Percentiles rank a stretch among this genome's conserved stretches.
Evolutionary conservation across 2,329 filamentous ascomycete species (phyloP).

Genomic region (Neurospora crassa): DNA sequence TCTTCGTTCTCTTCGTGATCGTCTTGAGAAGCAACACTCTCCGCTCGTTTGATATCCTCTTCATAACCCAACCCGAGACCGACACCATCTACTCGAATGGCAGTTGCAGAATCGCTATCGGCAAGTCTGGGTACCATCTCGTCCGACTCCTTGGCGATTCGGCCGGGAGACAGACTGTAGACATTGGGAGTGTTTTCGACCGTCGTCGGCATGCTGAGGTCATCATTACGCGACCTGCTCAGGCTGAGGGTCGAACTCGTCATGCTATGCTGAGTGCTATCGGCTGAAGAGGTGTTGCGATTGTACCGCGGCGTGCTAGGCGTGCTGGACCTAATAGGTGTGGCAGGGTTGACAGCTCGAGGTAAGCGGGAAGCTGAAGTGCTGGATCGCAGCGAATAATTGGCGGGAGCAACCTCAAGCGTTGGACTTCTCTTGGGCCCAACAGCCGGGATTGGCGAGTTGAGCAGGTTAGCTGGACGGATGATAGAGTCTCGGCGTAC

Average conservation of each 20-base stretch:
- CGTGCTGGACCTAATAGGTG: constrained; percentile 27
- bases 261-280: constrained; percentile 30
- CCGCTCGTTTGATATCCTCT: constrained; percentile 6
- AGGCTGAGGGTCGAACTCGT: constrained; percentile 31
- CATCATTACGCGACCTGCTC: constrained; percentile 22
- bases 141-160: constrained; percentile 5
- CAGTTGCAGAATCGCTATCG: not conserved
- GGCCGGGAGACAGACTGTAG: constrained; percentile 21
- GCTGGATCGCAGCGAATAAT: constrained; percentile 25
- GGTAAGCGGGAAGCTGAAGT: constrained; percentile 30
- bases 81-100: not conserved
- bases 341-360: constrained; percentile 24
- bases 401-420: constrained; percentile 1
- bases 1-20: not conserved
- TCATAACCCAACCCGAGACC: not conserved
- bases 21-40: constrained; percentile 5
- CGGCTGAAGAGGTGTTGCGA: constrained; percentile 29
- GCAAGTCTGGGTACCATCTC: not conserved
- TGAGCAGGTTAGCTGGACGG: not conserved
- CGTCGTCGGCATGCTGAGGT: constrained; percentile 20
- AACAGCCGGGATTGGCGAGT: not conserved
- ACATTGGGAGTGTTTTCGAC: constrained; percentile 17
- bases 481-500: not conserved
- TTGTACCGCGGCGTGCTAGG: constrained; percentile 20
- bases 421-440: not conserved